phyloP scores from a whole-genome alignment of 2,329 filamentous ascomycete genomes.

The Cladosporium sp. region DNA sequence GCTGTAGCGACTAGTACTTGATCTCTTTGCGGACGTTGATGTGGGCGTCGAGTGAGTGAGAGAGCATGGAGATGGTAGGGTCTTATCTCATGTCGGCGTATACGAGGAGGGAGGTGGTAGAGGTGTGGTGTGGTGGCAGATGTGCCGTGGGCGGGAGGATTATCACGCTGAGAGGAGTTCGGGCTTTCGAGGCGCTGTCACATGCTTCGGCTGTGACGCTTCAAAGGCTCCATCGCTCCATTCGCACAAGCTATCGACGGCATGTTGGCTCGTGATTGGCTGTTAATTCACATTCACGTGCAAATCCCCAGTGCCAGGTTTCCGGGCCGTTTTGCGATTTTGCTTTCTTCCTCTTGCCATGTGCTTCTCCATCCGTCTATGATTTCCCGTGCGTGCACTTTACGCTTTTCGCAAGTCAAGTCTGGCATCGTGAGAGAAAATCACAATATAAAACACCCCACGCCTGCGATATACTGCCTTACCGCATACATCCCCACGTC shows the following conservation, averaged over 20 bases:
- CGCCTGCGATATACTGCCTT: no score
- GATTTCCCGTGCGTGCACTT: no score
- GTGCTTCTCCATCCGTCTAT: not conserved
- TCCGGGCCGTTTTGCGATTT: not conserved
- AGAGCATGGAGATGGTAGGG: conserved; percentile 2
- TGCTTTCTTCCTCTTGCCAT: not conserved
- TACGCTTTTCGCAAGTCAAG: no score
- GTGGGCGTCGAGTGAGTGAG: conserved; percentile 3
- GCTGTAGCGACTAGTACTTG: not conserved
- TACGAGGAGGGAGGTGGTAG: conserved; percentile 4
- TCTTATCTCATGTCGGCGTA: conserved; percentile 6
- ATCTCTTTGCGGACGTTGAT: conserved; percentile 7
- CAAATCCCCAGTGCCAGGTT: not conserved
- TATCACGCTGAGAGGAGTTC: conserved; percentile 9
- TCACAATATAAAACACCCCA: no score
- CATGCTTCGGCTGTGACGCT: conserved; percentile 12
- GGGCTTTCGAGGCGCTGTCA: conserved; percentile 12
- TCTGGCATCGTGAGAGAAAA: no score
- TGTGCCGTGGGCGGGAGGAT: conserved; percentile 5
- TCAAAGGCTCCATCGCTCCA: not conserved
- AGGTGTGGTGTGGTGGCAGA: not conserved
- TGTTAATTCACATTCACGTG: not conserved
- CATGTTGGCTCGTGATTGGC: not conserved
- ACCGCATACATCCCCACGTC: no score
- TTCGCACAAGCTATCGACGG: not conserved